These are phyloP conservation scores for Acidomyces sp. DNA, from an alignment of 495 filamentous ascomycete species.

Conservation along the genomic window DNA sequence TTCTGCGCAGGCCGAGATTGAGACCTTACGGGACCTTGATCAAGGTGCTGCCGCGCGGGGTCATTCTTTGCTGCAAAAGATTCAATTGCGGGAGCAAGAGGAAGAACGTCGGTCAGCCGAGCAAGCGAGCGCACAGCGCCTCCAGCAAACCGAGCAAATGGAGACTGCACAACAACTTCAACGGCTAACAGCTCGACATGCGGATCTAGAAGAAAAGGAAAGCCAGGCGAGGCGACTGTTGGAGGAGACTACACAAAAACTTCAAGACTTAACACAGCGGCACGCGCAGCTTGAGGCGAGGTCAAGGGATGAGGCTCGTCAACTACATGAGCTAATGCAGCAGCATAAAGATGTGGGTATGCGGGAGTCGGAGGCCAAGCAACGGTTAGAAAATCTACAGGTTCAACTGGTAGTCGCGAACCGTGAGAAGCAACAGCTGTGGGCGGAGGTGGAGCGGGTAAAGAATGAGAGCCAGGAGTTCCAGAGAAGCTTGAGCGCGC, in stretches of 20 bases:
- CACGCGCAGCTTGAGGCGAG: slow-evolving; percentile 1
- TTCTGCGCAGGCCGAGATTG: slow-evolving; percentile 2
- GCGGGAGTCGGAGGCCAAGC: too few relatives aligned
- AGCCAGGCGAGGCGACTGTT: slow-evolving; percentile 1
- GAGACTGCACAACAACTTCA: slow-evolving; percentile 20
- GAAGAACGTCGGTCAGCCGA: slow-evolving; percentile 12
- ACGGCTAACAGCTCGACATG: slow-evolving; percentile 14
- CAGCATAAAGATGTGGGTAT: too few relatives aligned
- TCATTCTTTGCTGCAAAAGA: too few relatives aligned
- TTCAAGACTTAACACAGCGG: slow-evolving; percentile 16
- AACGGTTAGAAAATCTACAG: too few relatives aligned
- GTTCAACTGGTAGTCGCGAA: too few relatives aligned
- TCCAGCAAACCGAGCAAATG: slow-evolving; percentile 18
- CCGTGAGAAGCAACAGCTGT: too few relatives aligned
- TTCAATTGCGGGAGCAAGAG: too few relatives aligned
- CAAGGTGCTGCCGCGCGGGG: background rate
- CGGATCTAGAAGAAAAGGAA: slow-evolving; percentile 7
- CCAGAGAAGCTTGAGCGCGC: too few relatives aligned
- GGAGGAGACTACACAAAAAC: slow-evolving; percentile 8
- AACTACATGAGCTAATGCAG: too few relatives aligned
- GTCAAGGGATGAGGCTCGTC: background rate
- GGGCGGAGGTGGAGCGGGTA: background rate
- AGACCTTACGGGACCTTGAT: background rate
- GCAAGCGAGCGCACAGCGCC: slow-evolving; percentile 18
- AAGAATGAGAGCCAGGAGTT: too few relatives aligned